These are phyloP conservation scores for Taphrina flavorubra DNA, from an alignment of 1,139 yeast species.

Conservation along the genomic window DNA sequence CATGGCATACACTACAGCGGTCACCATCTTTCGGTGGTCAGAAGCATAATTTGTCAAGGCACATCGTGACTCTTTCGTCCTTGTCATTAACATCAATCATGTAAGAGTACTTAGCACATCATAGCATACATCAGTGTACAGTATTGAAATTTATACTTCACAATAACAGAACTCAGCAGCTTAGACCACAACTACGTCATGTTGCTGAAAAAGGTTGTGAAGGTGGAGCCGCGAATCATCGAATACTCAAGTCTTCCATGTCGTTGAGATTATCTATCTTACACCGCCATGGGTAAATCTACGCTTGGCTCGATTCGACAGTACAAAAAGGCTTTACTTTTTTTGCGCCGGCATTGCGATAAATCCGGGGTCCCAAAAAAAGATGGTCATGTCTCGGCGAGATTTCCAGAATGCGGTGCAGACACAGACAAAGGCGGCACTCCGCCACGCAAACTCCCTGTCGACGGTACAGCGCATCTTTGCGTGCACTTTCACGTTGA, in stretches of 20 bases:
- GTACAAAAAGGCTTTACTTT: no score
- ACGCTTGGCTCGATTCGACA: no score
- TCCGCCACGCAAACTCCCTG: slow-evolving; percentile 18
- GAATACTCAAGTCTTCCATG: no score
- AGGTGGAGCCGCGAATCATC: background rate
- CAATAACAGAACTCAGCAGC: no score
- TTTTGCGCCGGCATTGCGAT: no score
- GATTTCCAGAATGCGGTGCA: background rate
- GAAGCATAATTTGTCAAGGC: slow-evolving; percentile 13
- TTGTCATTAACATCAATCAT: no score
- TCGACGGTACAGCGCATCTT: slow-evolving; percentile 23
- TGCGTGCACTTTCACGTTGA: slow-evolving; percentile 12
- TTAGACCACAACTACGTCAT: background rate
- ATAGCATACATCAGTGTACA: background rate
- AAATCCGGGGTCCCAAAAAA: no score
- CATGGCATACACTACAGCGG: slow-evolving; percentile 67
- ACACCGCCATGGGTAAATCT: no score
- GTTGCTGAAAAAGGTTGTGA: background rate
- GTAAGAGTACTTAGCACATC: no score
- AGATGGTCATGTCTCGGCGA: background rate
- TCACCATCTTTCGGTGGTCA: slow-evolving; percentile 56
- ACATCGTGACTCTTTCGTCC: no score
- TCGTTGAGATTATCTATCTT: no score
- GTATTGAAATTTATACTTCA: background rate
- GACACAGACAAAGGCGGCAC: slow-evolving; percentile 10